Percentiles rank a stretch among this genome's conserved stretches.
These are phyloP conservation scores for Epichloe baconii DNA, from an alignment of 2,329 filamentous ascomycete genomes.

Conservation along the genomic window DNA sequence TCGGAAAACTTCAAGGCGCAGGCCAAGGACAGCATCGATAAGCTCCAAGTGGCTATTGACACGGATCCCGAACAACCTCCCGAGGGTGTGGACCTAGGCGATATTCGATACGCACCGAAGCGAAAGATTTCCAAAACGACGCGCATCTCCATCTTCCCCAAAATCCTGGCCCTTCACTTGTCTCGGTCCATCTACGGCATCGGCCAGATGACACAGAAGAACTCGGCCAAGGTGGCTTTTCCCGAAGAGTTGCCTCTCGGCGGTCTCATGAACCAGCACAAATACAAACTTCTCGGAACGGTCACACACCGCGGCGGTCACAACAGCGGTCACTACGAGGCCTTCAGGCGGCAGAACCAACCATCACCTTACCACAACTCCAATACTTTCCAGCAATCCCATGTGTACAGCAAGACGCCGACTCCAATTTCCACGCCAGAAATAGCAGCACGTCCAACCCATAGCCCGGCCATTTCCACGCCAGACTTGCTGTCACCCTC, in stretches of 20 bases:
- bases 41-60: conserved; percentile 57
- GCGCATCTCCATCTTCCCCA: conserved; percentile 76
- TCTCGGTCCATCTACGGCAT: conserved; percentile 85
- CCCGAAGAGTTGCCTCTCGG: conserved; percentile 78
- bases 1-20: conserved; percentile 37
- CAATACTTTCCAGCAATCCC: conserved; percentile 62
- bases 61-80: conserved; percentile 69
- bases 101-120: conserved; percentile 61
- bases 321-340: conserved; percentile 94
- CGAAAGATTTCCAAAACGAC: conserved; percentile 79
- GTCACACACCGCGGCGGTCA: conserved; percentile 95
- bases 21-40: conserved; percentile 46
- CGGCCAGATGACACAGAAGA: conserved; percentile 70
- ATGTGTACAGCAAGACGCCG: conserved; percentile 54
- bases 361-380: conserved; percentile 72
- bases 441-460: conserved; percentile 23
- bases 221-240: conserved; percentile 86
- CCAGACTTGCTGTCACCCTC: conserved; percentile 32
- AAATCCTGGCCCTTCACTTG: conserved; percentile 80
- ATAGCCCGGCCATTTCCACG: conserved; percentile 32
- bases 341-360: conserved; percentile 76
- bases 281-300: conserved; percentile 73
- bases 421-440: conserved; percentile 38
- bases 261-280: conserved; percentile 60
- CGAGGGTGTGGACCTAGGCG: conserved; percentile 60